These are phyloP conservation scores for Daldinia grandis DNA, from an alignment of 495 filamentous ascomycete genomes.

Conservation along the genomic window DNA sequence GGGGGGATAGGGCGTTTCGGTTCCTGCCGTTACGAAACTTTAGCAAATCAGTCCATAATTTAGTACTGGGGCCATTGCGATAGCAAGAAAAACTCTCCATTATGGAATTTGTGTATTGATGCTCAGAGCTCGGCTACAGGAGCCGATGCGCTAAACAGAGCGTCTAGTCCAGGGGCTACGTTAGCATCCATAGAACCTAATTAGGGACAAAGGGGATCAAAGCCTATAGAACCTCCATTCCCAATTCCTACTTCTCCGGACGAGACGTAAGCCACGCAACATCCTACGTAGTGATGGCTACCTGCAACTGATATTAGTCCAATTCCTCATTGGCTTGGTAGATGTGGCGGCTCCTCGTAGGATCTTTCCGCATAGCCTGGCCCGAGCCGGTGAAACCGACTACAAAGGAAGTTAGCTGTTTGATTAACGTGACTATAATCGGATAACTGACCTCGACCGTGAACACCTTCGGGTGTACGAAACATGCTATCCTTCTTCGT, in stretches of 20 bases:
- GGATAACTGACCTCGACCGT: conserved; percentile 75
- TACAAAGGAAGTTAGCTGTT: conserved; percentile 52
- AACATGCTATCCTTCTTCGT: conserved; percentile 97
- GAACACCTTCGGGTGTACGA: conserved; percentile 83
- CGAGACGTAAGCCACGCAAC: conserved; percentile 6
- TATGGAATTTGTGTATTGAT: conserved; percentile 31
- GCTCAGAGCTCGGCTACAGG: conserved; percentile 33
- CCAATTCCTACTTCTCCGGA: conserved; percentile 15
- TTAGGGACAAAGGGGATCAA: conserved; percentile 47
- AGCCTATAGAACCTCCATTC: conserved; percentile 41
- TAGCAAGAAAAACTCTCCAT: conserved; percentile 41
- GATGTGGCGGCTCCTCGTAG: conserved; percentile 80
- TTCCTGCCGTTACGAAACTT: conserved; percentile 39
- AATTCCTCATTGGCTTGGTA: conserved; percentile 85
- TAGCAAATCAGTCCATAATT: conserved; percentile 40
- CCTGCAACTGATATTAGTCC: conserved; percentile 54
- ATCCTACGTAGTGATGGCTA: conserved; percentile 7
- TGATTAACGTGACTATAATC: neutral
- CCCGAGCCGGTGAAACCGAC: conserved; percentile 97
- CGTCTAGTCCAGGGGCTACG: conserved; percentile 42
- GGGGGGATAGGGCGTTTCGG: conserved; percentile 6
- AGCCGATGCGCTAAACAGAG: conserved; percentile 39
- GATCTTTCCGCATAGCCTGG: conserved; percentile 92
- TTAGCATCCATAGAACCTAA: conserved; percentile 47
- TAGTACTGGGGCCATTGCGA: conserved; percentile 12